phyloP scores from a whole-genome alignment of 23 red algal genomes.

The Gracilaria domingensis region DNA sequence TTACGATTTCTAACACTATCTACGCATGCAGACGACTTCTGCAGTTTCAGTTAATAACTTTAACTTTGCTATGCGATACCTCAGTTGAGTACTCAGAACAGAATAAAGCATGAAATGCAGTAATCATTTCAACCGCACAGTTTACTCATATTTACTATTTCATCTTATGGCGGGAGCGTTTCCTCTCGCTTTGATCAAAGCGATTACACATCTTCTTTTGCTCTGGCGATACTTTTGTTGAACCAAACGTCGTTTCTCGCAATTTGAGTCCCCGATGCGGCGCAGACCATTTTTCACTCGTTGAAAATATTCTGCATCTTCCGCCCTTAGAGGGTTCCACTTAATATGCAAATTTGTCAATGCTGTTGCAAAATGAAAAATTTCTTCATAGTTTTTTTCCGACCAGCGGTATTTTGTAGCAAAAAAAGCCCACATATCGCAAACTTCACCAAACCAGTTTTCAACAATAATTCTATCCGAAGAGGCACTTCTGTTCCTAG shows the following conservation, averaged over 20 bases:
- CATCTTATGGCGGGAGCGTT: no score
- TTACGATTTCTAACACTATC: no score
- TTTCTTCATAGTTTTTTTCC: not conserved
- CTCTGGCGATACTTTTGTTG: not conserved
- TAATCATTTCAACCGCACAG: no score
- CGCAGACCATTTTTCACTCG: not conserved
- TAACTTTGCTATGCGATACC: no score
- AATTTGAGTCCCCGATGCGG: not conserved
- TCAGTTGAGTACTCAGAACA: no score
- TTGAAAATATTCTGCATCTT: not conserved
- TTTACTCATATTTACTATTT: no score
- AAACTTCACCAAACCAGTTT: constrained; percentile 24
- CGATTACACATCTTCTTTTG: not conserved
- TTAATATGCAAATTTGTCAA: not conserved
- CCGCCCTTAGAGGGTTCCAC: not conserved
- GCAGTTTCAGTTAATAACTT: no score
- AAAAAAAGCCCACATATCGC: not conserved
- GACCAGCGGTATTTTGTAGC: not conserved
- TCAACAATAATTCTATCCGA: constrained; percentile 48
- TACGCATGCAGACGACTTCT: no score
- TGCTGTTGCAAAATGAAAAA: not conserved
- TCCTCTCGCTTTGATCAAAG: no score
- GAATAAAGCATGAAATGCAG: no score
- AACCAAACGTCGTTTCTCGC: not conserved
- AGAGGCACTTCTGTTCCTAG: constrained; percentile 10